Evolutionary conservation across 1,284 basidiomycete species (phyloP), one percentile per base, ranked within the genome.

Genomic region (Golubevia sp.): DNA sequence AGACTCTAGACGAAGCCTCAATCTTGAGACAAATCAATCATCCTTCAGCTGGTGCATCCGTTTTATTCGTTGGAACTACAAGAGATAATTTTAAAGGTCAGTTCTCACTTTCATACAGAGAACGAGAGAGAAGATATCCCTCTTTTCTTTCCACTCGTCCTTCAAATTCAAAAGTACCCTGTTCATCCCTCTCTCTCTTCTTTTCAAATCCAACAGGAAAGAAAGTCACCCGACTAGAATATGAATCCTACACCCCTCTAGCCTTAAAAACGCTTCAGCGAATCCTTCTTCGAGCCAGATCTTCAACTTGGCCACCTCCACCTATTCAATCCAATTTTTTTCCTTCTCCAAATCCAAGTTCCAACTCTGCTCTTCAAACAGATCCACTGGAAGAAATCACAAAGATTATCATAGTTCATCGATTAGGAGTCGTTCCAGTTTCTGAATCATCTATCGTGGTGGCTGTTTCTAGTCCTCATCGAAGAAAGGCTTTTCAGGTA

Each of bases 371-470:
- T 13, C 11, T 18, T 44, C 38, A 44, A 44, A 7, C 15, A 48
- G 38, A 15, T 53, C 50, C 62, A 27, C 52, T 27, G 21, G 20
- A 23, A 34, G 18, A 2, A 25, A 51, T 64, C 21, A 63, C 65
- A 3, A 58, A 65, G n/a, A 67, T 89, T 81, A 86, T 88, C 18
- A 84, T 92, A 7, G 86, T 91, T 67, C 93, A 96, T 82, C 88
- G 92, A n/a, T 85, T 94, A 25, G 92, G 93, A 23, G 85, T 85
- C 18, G 92, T 93, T 3, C 89, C 89, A 6, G 90, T 93, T 3
- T 91, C 91, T 15, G 88, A 93, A 76, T 88, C 91, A 21, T 92
- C 91, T 11, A 92, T 94, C 68, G 89, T 94, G 56, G 90, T 94
- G 63, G 91, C 91, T 1, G 91, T 93, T 5, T 91, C 91, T 8